Base-by-base conservation (phyloP, 768 basidiomycete genomes). In the Suillus alpinus region DNA sequence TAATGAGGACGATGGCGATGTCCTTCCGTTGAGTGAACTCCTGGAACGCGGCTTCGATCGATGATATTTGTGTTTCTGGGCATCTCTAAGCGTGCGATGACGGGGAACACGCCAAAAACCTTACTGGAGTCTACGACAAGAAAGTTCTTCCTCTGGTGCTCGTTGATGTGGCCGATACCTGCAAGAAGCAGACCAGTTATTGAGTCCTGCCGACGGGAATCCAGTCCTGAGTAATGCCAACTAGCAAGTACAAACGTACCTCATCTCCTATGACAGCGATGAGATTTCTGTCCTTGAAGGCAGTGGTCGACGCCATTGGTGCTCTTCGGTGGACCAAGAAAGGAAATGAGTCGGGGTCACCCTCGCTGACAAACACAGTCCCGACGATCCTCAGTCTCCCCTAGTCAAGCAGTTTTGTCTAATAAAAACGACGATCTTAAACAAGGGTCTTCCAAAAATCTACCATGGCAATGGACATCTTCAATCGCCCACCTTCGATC, bases 191-290 rank as follows among this genome's bases (percentile, higher is more conserved):
- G 83, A 44, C 97, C 97, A 0, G 97, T 98, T 63, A 98, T 92
- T 4, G 96, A 94, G 78, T 99, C 97, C 96, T 99, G 69, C 26
- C 23, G 4, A 36, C 36, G 34, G 14, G 5, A 53, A 26, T 37
- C 14, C 1, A 26, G 9, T 39, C 14, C 16, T 39, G 37, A 55
- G 23, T 26, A 29, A 29, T 16, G 47, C 1, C 29, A 49, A 23
- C 16, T 44, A 44, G 34, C 20, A 18, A 7, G 36, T 16, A 5
- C 29, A 31, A 51, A 66, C 78, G 59, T 65, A 95, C 96, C 80
- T 99, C 97, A 74, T 98, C 97, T 43, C 96, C 97, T 66, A 99
- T 98, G 71, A 95, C 94, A 37, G 97, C 96, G 44, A 99, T 83
- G 44, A 98, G 78, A 62, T 83, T 90, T 59, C 96, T 85, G 75